These are phyloP conservation scores for Penicillium sclerotigenum DNA, from an alignment of 2,329 filamentous ascomycete species.

Conservation along the genomic window DNA sequence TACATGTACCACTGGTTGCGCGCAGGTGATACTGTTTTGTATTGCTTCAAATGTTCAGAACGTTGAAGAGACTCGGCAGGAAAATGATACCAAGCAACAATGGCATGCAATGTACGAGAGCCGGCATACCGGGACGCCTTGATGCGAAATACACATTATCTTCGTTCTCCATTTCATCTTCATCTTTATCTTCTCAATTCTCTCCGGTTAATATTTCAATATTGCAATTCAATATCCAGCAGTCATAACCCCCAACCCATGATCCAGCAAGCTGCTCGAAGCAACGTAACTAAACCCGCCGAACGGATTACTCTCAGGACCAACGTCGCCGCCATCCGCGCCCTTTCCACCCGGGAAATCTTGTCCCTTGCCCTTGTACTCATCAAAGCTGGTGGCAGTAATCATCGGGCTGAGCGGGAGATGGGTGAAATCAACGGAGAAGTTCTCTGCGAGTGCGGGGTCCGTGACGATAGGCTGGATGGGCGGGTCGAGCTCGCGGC, in stretches of 20 bases:
- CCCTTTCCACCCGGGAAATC: slow-evolving; percentile 16
- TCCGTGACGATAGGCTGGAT: slow-evolving; percentile 94
- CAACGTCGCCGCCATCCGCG: slow-evolving; percentile 8
- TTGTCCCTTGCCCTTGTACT: slow-evolving; percentile 24
- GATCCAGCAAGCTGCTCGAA: slow-evolving; percentile 47
- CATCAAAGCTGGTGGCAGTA: slow-evolving; percentile 27
- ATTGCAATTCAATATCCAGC: slow-evolving; percentile 19
- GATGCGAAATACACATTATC: background rate
- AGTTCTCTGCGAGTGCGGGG: slow-evolving; percentile 94
- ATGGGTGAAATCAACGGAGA: slow-evolving; percentile 86
- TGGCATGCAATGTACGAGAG: background rate
- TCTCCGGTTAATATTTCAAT: background rate
- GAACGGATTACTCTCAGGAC: slow-evolving; percentile 41
- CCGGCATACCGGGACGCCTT: background rate
- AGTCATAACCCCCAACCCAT: slow-evolving; percentile 31
- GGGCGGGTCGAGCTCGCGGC: slow-evolving; percentile 77
- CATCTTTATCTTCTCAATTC: background rate
- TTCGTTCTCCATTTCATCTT: background rate
- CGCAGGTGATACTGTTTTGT: background rate
- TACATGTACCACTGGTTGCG: background rate
- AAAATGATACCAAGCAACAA: background rate
- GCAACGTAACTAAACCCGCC: slow-evolving; percentile 51
- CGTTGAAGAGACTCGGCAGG: background rate
- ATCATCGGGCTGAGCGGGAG: slow-evolving; percentile 73
- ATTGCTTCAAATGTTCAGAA: background rate